These are phyloP conservation scores for Pyrenophora graminea DNA, from an alignment of 2,329 filamentous ascomycete species.

Conservation along the genomic window DNA sequence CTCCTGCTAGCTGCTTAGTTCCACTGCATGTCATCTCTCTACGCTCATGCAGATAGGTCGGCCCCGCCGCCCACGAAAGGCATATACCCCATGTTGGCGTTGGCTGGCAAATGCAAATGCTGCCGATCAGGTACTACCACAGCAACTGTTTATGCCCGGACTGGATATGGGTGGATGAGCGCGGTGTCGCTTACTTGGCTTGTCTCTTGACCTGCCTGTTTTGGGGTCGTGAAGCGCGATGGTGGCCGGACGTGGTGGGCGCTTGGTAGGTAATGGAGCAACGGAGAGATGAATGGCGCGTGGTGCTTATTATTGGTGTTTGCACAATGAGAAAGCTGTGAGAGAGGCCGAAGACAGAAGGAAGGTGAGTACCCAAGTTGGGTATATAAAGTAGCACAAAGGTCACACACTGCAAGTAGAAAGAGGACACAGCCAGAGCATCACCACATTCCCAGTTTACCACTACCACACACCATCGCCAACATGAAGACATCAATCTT, in stretches of 20 bases:
- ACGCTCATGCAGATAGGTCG: conserved; percentile 32
- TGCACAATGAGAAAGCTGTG: neutral
- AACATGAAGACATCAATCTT: conserved; percentile 39
- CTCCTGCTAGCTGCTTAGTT: conserved; percentile 15
- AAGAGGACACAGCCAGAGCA: neutral
- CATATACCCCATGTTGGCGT: conserved; percentile 17
- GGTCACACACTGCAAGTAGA: conserved; percentile 5
- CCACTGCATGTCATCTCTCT: neutral
- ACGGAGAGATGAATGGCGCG: conserved; percentile 17
- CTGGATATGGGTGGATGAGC: conserved; percentile 19
- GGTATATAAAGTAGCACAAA: conserved; percentile 26
- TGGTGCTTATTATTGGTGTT: conserved; percentile 38
- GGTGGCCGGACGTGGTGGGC: conserved; percentile 16
- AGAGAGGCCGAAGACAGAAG: conserved; percentile 1
- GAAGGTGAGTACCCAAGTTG: neutral
- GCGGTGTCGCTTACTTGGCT: conserved; percentile 23
- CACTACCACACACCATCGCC: neutral
- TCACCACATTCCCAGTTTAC: neutral
- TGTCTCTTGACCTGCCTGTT: conserved; percentile 32
- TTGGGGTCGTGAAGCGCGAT: conserved; percentile 24
- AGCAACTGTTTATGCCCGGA: conserved; percentile 8
- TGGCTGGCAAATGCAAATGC: conserved; percentile 3
- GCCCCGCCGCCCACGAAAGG: conserved; percentile 28
- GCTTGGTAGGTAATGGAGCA: neutral
- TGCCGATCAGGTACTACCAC: conserved; percentile 28